Percentiles rank a stretch among this genome's conserved stretches.
phyloP scores from a whole-genome alignment of 73 alveolate species.

The Paraurostyla sp. region DNA sequence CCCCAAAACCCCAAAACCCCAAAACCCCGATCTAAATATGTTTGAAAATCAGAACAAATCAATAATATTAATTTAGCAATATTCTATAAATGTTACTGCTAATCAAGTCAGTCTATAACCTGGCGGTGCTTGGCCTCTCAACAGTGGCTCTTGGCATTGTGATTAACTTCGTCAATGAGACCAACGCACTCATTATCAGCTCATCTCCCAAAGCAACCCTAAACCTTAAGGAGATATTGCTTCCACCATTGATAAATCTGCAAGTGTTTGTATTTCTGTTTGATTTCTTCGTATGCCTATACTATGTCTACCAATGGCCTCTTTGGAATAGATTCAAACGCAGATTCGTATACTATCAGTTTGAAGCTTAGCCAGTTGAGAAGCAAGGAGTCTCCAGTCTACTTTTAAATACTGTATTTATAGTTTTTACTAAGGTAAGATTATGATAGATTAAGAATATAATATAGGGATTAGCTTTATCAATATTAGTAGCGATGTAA shows the following conservation, averaged over 20 bases:
- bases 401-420: conserved; percentile 26
- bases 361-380: conserved; percentile 51
- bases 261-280: conserved; percentile 44
- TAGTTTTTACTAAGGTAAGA: conserved; percentile 41
- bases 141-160: conserved; percentile 7
- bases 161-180: not conserved
- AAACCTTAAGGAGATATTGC: conserved; percentile 22
- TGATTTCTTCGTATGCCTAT: conserved; percentile 15
- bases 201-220: conserved; percentile 55
- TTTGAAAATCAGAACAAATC: too few species aligned
- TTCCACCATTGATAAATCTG: conserved; percentile 49
- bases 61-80: too few species aligned
- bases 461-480: conserved; percentile 39
- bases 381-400: conserved; percentile 34
- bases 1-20: too few species aligned
- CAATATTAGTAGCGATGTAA: conserved; percentile 8
- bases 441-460: not conserved
- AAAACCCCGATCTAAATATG: too few species aligned
- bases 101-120: conserved; percentile 31
- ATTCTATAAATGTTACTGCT: conserved; percentile 26
- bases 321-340: conserved; percentile 14
- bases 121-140: conserved; percentile 20
- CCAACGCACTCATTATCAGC: not conserved
- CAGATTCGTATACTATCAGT: conserved; percentile 52
- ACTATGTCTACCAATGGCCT: conserved; percentile 58